Conservation (phyloP, 1,284 basidiomycete species). For the Irpex sp. region DNA sequence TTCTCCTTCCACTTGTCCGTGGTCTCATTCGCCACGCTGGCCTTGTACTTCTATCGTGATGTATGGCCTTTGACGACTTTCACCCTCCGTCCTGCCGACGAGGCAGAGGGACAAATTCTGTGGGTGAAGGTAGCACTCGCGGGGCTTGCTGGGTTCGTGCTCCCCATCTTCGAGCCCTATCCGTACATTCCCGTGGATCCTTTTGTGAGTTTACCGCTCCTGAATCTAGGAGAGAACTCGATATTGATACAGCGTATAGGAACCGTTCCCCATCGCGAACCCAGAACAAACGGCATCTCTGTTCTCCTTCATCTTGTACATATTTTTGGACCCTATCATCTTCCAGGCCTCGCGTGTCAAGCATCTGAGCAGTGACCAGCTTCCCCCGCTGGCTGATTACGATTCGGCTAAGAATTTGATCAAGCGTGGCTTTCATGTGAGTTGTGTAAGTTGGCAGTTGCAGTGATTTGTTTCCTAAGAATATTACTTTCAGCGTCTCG, state of each 20-base stretch:
- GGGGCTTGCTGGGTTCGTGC: neutral
- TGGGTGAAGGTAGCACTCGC: conserved; percentile 4
- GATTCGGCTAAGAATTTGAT: conserved; percentile 38
- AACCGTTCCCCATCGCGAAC: conserved; percentile 42
- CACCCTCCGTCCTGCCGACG: conserved; percentile 1
- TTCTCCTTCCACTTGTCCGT: conserved; percentile 2
- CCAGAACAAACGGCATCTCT: conserved; percentile 67
- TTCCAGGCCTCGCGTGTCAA: conserved; percentile 21
- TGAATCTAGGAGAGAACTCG: neutral
- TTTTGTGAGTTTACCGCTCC: conserved; percentile 29
- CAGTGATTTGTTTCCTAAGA: neutral
- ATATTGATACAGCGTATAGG: conserved; percentile 24
- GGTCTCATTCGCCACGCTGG: neutral
- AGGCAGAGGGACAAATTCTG: neutral
- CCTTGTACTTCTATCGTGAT: conserved; percentile 6
- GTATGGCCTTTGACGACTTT: conserved; percentile 6
- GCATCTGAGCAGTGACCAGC: conserved; percentile 24
- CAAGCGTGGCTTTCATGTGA: conserved; percentile 29
- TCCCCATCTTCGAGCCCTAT: conserved; percentile 40
- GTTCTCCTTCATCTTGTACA: conserved; percentile 51
- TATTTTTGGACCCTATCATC: conserved; percentile 43
- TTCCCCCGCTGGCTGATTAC: conserved; percentile 44
- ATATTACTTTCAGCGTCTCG: conserved; percentile 22
- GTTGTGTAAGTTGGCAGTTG: neutral
- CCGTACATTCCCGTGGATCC: conserved; percentile 40